Evolutionary conservation across 805 yeast species (phyloP).

Genomic region (Saccharomycopsis sp.): DNA sequence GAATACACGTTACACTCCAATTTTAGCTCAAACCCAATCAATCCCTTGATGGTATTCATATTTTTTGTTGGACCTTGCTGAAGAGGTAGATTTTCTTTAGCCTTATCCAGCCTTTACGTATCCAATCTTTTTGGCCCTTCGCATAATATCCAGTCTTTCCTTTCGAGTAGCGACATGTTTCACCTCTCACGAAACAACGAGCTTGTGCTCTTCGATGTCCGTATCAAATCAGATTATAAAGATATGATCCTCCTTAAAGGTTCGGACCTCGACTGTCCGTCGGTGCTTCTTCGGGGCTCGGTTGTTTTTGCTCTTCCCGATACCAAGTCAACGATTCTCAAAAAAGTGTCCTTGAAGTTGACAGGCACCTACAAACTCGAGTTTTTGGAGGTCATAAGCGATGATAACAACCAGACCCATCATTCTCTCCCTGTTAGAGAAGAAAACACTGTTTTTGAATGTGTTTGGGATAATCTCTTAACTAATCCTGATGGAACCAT

Average conservation of each 20-base stretch:
- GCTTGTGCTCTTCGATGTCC: conserved; percentile 13
- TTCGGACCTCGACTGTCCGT: conserved; percentile 64
- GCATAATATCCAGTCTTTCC: too few species aligned
- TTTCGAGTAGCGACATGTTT: too few species aligned
- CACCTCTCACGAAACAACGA: not conserved
- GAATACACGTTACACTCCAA: too few species aligned
- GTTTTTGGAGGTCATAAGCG: conserved; percentile 40
- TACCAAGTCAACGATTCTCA: conserved; percentile 33
- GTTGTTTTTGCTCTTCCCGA: conserved; percentile 67
- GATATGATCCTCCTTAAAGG: conserved; percentile 78
- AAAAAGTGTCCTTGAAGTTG: conserved; percentile 52
- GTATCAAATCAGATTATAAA: conserved; percentile 32
- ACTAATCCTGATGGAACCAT: conserved; percentile 29
- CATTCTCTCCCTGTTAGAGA: conserved; percentile 37
- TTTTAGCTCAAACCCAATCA: not conserved
- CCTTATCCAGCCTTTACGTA: too few species aligned
- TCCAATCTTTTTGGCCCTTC: too few species aligned
- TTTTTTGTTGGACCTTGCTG: not conserved
- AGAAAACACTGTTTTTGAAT: conserved; percentile 59
- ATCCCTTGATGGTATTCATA: not conserved
- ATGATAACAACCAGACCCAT: conserved; percentile 13
- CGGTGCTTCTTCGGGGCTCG: conserved; percentile 68
- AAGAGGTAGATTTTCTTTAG: not conserved
- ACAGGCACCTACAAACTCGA: conserved; percentile 59
- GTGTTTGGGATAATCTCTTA: conserved; percentile 60